Base-by-base conservation (phyloP, 208 protist genomes). In the Crithidia thermophila region DNA sequence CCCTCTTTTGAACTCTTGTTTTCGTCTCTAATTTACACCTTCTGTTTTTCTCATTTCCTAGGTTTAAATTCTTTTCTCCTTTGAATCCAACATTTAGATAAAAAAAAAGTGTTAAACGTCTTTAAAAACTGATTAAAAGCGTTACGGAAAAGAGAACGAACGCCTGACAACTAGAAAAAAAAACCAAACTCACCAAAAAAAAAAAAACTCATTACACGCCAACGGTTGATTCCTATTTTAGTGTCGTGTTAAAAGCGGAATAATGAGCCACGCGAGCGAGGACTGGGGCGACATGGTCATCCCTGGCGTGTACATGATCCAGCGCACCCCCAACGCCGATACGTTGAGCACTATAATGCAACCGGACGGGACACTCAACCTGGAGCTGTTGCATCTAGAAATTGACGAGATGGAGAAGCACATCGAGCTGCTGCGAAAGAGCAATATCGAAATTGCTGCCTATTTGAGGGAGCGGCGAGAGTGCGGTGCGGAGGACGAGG, bases 231-330 rank as follows among this genome's bases (percentile, higher is more conserved):
- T n/a, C 8, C 23, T 53, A 4, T 30, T 13, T 27, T 11, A n/a
- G n/a, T 40, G 21, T 46, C 27, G n/a, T 21, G 31, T 21, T 11
- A 28, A 2, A 55, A n/a, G n/a, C 31, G n/a, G 1, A 36, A 13
- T 6, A 27, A 81, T 77, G 70, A 77, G 49, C 1, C 31, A 52
- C 31, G 3, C 8, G 6, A 58, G 47, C 37, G 59, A 65, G 46
- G 80, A 77, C 11, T 93, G 86, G 89, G 87, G 87, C 31, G 75
- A 86, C 21, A 89, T 90, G 87, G 79, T 91, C 30, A 65, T 90
- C 33, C 86, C 84, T 1, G 89, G 86, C 31, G 89, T 93, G n/a
- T 94, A 86, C 62, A 94, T 94, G 87, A 85, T 89, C 61, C 67
- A 72, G 34, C 28, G 85, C 3, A 45, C 67, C n/a, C 62, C 47